Evolutionary conservation across 192 early-diverging fungal species (phyloP).

Genomic region (Helicostylum pulchrum): DNA sequence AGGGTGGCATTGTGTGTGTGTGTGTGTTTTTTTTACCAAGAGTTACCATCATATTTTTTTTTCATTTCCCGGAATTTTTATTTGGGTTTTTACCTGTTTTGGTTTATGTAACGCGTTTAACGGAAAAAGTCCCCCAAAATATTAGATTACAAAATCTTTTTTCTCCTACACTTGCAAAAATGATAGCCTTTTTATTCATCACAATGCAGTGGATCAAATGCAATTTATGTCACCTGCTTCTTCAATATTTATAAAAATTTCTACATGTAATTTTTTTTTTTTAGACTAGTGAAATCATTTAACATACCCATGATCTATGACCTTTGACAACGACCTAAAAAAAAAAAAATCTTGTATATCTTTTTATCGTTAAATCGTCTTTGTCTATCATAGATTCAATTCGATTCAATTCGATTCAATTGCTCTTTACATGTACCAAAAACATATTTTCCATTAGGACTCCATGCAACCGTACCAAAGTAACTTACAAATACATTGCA

Average conservation of each 20-base stretch:
- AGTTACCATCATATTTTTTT: not conserved
- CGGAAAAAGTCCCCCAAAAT: constrained; percentile 94
- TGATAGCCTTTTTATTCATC: constrained; percentile 78
- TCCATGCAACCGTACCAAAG: constrained; percentile 90
- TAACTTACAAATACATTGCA: constrained; percentile 77
- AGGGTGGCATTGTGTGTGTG: too few species aligned
- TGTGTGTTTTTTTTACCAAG: too few species aligned
- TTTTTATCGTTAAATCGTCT: constrained; percentile 91
- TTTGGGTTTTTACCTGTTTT: constrained; percentile 46
- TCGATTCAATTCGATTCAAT: too few species aligned
- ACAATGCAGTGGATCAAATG: constrained; percentile 82
- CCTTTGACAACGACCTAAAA: constrained; percentile 89
- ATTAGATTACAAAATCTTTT: constrained; percentile 76
- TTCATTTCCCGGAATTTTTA: not conserved
- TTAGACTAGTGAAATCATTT: not conserved
- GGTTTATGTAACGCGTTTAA: constrained; percentile 73
- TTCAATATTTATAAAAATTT: not conserved
- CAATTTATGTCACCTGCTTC: constrained; percentile 53
- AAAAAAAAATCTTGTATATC: too few species aligned
- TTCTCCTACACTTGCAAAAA: constrained; percentile 88
- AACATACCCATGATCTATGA: constrained; percentile 81
- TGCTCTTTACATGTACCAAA: constrained; percentile 60
- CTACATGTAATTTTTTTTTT: not conserved
- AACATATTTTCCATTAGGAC: constrained; percentile 81
- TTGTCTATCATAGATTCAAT: constrained; percentile 53